Evolutionary conservation across 176 grass and related monocot genomes (phyloP), one percentile per base, ranked within the genome.

Genomic region (Areca catechu): DNA sequence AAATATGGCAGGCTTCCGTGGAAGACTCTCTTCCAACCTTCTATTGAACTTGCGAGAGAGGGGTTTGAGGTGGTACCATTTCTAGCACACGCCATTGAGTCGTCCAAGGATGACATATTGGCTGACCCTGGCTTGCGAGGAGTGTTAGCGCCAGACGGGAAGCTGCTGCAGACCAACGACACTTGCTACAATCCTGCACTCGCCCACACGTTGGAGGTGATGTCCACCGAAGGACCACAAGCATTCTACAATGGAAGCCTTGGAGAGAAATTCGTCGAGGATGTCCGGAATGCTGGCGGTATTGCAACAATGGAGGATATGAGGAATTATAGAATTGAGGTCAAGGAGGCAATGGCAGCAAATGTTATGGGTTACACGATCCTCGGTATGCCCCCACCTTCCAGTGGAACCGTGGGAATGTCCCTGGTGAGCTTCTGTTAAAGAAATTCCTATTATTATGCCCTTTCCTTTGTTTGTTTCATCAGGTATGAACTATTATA

Each of bases 311-410:
- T 57, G 19, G 80, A 87, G 4, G 86, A 87, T 60, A 57, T 96
- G 49, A 74, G 16, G 27, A 43, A 54, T 12, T 96, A 90, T 20
- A 61, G 14, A 68, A 80, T 85, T 55, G 80, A 74, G 66, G 76
- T 77, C 24, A 57, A 59, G 51, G 21, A 58, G 1, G 74, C 91
- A 61, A 62, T 90, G 77, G 51, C 53, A 22, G 74, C 54, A 0
- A 64, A 90, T 37, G 86, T 61, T 64, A 74, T 96, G 85, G 91
- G 86, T 1, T 87, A 56, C 76, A 82, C 79, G 50, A 71, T 96
- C 68, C 77, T 96, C 10, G 91, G 91, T 20, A 90, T 90, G 91
- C 91, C 82, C 24, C 91, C 86, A 18, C 91, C 91, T 25, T 96
- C 91, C 19, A 86, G 82, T 47, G 91, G 91, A 74, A 84, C 86